phyloP scores from a whole-genome alignment of 805 yeast species.

The Saccharomycopsis sp. region DNA sequence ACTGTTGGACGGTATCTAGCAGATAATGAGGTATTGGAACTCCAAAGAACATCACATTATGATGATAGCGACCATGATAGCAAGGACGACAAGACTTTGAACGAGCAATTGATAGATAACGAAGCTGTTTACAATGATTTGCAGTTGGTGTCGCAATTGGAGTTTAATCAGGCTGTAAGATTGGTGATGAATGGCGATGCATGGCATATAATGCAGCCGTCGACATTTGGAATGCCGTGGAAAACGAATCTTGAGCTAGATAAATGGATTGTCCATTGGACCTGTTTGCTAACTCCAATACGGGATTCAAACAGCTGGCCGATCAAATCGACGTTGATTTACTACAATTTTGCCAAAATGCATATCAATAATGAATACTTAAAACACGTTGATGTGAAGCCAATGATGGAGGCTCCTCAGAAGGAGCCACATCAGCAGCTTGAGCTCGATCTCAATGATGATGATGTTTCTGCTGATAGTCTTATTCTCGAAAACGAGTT shows the following conservation, averaged over 20 bases:
- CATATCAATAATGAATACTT: conserved; percentile 48
- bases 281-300: conserved; percentile 57
- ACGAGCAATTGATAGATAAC: conserved; percentile 22
- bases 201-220: conserved; percentile 55
- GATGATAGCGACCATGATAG: conserved; percentile 17
- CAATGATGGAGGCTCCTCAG: conserved; percentile 13
- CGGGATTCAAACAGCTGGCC: conserved; percentile 52
- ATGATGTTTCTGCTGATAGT: background rate
- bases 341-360: conserved; percentile 71
- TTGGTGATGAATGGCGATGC: conserved; percentile 52
- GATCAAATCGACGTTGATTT: conserved; percentile 60
- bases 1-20: background rate
- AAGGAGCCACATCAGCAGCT: background rate
- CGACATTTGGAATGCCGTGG: conserved; percentile 62
- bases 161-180: conserved; percentile 58
- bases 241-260: conserved; percentile 60
- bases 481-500: background rate
- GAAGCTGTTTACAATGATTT: conserved; percentile 37
- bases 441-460: background rate
- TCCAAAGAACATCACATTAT: background rate
- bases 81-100: conserved; percentile 22
- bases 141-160: conserved; percentile 61
- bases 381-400: conserved; percentile 25
- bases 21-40: background rate
- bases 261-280: conserved; percentile 79